Base-by-base conservation (phyloP, 495 filamentous ascomycete genomes). In the Aspergillus funiculosus region DNA sequence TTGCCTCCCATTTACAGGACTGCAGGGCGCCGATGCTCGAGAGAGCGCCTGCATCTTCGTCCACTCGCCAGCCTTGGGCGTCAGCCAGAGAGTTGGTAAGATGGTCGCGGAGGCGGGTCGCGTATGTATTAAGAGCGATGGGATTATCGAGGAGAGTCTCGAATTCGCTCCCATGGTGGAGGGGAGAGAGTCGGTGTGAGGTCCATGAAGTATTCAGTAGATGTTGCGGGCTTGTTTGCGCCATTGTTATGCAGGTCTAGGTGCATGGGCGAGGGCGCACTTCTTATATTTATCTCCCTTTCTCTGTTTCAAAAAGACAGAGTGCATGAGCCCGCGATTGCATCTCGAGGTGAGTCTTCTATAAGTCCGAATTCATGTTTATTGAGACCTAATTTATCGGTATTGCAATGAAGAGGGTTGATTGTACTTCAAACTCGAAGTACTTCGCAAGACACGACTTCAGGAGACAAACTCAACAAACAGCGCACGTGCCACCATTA, bases 201-300 rank as follows among this genome's bases (percentile, higher is more conserved):
- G 70, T 73, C 66, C 75, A 81, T 6, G 74, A 77, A 1, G 73
- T 74, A 39, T 76, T 74, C 42, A 78, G 72, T 22, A 81, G 64
- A 19, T 66, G 60, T n/a, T 42, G 37, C 5, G 50, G 39, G n/a
- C 37, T 57, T 38, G 53, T 40, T 44, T 45, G 44, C 25, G 57
- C 57, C 65, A 71, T 67, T 31, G 20, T 43, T 24, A 24, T 34
- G 19, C 32, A 24, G 6, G 19, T 43, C 3, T 6, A 10, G 5
- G 25, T 39, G 26, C 17, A 9, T 37, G 8, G 32, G 5, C 5
- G 5, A 19, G 25, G 24, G 19, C 17, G 9, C 17, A 6, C 17
- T 18, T 13, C 22, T 46, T 18, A 20, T 15, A 46, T 25, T 48
- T 11, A 17, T n/a, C 24, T 32, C 6, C 26, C 15, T 42, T 42